Evolutionary conservation across 1,139 yeast species (phyloP).

Genomic region (Spathaspora sp.): DNA sequence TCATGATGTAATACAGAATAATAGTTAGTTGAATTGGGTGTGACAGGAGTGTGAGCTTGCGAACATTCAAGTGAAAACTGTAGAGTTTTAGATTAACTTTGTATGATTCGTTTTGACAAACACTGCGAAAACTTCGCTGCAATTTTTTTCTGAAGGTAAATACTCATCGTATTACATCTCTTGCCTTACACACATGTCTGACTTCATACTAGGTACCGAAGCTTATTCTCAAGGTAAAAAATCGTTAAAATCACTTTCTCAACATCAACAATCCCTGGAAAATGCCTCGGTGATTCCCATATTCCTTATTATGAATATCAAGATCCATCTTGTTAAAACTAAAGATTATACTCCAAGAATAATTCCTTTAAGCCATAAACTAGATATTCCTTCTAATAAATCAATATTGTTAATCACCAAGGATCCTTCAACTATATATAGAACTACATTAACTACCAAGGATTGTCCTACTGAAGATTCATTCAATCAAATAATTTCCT

Average conservation of each 20-base stretch:
- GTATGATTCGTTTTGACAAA: too few species aligned
- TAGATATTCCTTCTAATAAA: conserved; percentile 46
- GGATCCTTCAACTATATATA: conserved; percentile 61
- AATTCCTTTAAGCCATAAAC: conserved; percentile 55
- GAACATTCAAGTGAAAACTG: background rate
- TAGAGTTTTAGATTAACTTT: background rate
- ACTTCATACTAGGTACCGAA: conserved; percentile 25
- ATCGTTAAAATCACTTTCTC: conserved; percentile 25
- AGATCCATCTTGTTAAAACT: conserved; percentile 43
- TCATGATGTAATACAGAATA: background rate
- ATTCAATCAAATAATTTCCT: conserved; percentile 57
- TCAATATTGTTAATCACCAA: conserved; percentile 63
- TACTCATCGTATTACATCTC: background rate
- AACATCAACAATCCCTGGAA: conserved; percentile 7
- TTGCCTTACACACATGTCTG: background rate
- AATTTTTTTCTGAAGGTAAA: conserved; percentile 4
- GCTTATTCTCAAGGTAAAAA: conserved; percentile 22
- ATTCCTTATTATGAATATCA: conserved; percentile 55
- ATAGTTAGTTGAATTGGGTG: background rate
- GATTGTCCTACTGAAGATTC: conserved; percentile 57
- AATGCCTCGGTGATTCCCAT: conserved; percentile 21
- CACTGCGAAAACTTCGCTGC: background rate
- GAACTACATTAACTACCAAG: conserved; percentile 44
- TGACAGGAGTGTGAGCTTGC: background rate
- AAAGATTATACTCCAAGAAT: conserved; percentile 67